Evolutionary conservation across 1,284 basidiomycete genomes (phyloP).

Genomic region (Pseudozyma hubeiensis): DNA sequence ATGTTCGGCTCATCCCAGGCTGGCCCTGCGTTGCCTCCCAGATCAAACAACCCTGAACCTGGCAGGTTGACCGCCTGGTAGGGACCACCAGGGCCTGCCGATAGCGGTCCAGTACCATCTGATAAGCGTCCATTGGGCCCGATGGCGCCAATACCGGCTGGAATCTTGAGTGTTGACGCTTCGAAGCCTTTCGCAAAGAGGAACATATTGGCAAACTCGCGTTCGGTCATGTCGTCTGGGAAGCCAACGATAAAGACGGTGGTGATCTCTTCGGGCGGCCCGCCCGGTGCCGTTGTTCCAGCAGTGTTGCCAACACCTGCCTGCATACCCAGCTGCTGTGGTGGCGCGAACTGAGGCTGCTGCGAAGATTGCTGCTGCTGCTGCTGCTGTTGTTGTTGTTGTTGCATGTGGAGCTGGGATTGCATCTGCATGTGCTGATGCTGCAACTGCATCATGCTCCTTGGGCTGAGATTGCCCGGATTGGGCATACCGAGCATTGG

Average conservation of each 20-base stretch:
- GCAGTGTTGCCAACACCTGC: slow-evolving; percentile 22
- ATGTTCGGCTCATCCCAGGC: slow-evolving; percentile 53
- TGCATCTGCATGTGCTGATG: slow-evolving; percentile 62
- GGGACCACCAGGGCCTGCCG: slow-evolving; percentile 46
- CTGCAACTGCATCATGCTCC: slow-evolving; percentile 59
- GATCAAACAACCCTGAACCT: slow-evolving; percentile 46
- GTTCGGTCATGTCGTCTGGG: slow-evolving; percentile 98
- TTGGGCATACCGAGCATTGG: slow-evolving; percentile 36
- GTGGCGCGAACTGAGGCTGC: slow-evolving; percentile 17
- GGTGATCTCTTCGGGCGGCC: slow-evolving; percentile 82
- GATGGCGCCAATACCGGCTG: slow-evolving; percentile 78
- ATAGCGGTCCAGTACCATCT: slow-evolving; percentile 33
- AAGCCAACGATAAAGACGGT: slow-evolving; percentile 99
- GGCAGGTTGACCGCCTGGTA: slow-evolving; percentile 61
- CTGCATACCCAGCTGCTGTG: slow-evolving; percentile 31
- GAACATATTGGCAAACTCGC: slow-evolving; percentile 99
- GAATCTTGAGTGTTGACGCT: slow-evolving; percentile 96
- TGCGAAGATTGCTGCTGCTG: slow-evolving; percentile 20
- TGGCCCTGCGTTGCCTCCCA: slow-evolving; percentile 23
- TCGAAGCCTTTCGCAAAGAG: slow-evolving; percentile 95
- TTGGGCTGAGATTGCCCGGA: slow-evolving; percentile 56
- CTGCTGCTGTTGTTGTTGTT: slow-evolving; percentile 20
- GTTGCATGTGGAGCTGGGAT: slow-evolving; percentile 38
- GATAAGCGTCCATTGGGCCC: slow-evolving; percentile 33
- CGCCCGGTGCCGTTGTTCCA: slow-evolving; percentile 18